Percentiles rank a stretch among this genome's conserved stretches.
Evolutionary conservation across 1,284 basidiomycete species (phyloP).

Genomic region (Rhizoctonia solani): DNA sequence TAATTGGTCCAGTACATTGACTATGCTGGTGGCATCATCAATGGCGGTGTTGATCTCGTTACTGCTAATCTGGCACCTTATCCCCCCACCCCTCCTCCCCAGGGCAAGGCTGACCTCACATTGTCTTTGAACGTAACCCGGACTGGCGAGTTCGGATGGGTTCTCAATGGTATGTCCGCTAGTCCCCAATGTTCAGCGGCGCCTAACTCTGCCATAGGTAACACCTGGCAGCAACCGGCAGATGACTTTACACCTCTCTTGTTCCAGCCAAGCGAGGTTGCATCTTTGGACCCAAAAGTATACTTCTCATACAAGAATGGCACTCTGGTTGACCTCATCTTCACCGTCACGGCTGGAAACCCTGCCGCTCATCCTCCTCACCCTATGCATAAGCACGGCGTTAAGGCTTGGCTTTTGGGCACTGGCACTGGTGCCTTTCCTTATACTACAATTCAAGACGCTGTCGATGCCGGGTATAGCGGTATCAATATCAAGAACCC

Average conservation of each 20-base stretch:
- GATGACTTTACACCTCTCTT: background rate
- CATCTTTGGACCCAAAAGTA: background rate
- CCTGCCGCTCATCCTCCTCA: conserved; percentile 4
- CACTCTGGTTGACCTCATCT: conserved; percentile 4
- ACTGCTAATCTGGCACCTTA: conserved; percentile 16
- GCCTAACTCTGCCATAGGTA: no score
- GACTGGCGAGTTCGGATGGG: no score
- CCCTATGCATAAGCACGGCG: background rate
- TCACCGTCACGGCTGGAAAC: conserved; percentile 10
- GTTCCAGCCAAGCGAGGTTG: background rate
- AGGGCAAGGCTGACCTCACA: no score
- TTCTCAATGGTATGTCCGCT: no score
- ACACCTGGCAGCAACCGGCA: no score
- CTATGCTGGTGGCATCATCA: conserved; percentile 3
- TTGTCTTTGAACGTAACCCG: no score
- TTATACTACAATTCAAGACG: conserved; percentile 1
- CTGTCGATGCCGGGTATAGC: conserved; percentile 1
- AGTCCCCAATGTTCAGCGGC: no score
- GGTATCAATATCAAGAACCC: conserved; percentile 3
- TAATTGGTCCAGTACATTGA: conserved; percentile 5
- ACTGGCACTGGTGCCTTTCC: conserved; percentile 9
- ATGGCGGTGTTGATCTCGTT: conserved; percentile 10
- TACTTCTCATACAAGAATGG: conserved; percentile 18
- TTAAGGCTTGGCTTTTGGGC: background rate
- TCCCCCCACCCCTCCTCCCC: conserved; percentile 11